These are phyloP conservation scores for Sporothrix euskadiensis DNA, from an alignment of 2,329 filamentous ascomycete genomes.

Conservation along the genomic window DNA sequence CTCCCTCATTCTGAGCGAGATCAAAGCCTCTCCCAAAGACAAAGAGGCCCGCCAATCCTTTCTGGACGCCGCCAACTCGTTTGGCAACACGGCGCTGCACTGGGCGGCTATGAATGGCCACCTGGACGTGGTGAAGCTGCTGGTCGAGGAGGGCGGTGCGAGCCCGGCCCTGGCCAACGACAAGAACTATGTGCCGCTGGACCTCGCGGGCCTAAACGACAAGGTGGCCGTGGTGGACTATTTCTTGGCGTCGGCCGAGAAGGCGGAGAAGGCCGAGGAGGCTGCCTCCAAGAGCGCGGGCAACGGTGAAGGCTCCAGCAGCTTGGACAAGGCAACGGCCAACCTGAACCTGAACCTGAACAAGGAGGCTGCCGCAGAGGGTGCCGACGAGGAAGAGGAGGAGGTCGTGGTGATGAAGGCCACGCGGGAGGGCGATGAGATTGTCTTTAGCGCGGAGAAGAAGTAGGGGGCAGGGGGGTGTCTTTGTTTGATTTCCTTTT, in stretches of 20 bases:
- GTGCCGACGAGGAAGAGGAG: background rate
- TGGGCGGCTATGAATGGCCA: constrained; percentile 93
- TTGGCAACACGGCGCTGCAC: constrained; percentile 88
- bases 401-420: constrained; percentile 17
- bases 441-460: constrained; percentile 12
- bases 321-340: constrained; percentile 24
- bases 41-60: constrained; percentile 53
- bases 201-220: constrained; percentile 70
- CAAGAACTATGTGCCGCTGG: constrained; percentile 78
- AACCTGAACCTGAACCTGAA: background rate
- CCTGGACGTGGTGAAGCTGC: constrained; percentile 72
- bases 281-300: background rate
- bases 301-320: background rate
- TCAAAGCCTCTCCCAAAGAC: constrained; percentile 38
- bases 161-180: constrained; percentile 77
- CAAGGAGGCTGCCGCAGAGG: background rate
- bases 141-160: constrained; percentile 76
- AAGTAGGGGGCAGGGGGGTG: background rate
- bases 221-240: constrained; percentile 66
- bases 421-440: constrained; percentile 7
- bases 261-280: background rate
- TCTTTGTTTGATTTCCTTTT: too few species aligned
- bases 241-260: constrained; percentile 55
- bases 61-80: constrained; percentile 70
- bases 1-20: constrained; percentile 46